phyloP scores from a whole-genome alignment of 2,329 filamentous ascomycete genomes.

The Xylariaceae sp. region DNA sequence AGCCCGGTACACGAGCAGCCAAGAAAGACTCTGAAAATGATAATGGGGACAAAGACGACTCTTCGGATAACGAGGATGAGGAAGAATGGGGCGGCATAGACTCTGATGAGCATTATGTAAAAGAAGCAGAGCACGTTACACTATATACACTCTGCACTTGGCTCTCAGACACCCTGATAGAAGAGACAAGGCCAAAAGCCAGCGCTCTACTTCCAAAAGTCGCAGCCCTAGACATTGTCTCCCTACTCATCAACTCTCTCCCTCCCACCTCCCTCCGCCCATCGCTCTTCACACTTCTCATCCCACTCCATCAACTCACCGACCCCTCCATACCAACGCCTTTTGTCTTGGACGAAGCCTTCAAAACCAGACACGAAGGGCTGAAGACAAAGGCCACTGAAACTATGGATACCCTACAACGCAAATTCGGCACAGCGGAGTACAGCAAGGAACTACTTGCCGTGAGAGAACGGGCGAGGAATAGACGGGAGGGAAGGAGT shows the following conservation, averaged over 20 bases:
- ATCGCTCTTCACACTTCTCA: conserved; percentile 58
- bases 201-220: conserved; percentile 68
- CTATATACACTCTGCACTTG: conserved; percentile 76
- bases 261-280: conserved; percentile 53
- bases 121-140: conserved; percentile 29
- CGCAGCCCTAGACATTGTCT: conserved; percentile 69
- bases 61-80: conserved; percentile 37
- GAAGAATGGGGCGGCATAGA: conserved; percentile 35
- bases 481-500: conserved; percentile 68
- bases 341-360: conserved; percentile 65
- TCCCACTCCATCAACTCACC: conserved; percentile 74
- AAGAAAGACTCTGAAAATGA: conserved; percentile 36
- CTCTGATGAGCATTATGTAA: conserved; percentile 21
- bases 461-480: conserved; percentile 69
- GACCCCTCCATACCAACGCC: conserved; percentile 72
- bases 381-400: conserved; percentile 71
- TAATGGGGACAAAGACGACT: conserved; percentile 38
- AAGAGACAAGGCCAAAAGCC: conserved; percentile 63
- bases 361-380: conserved; percentile 64
- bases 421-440: conserved; percentile 73
- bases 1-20: conserved; percentile 54
- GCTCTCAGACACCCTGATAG: conserved; percentile 73
- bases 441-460: conserved; percentile 72
- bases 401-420: conserved; percentile 77
- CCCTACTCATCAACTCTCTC: conserved; percentile 62